Conservation (phyloP, 371 early-diverging fungal genomes). For the Capillidium rhysosporum region DNA sequence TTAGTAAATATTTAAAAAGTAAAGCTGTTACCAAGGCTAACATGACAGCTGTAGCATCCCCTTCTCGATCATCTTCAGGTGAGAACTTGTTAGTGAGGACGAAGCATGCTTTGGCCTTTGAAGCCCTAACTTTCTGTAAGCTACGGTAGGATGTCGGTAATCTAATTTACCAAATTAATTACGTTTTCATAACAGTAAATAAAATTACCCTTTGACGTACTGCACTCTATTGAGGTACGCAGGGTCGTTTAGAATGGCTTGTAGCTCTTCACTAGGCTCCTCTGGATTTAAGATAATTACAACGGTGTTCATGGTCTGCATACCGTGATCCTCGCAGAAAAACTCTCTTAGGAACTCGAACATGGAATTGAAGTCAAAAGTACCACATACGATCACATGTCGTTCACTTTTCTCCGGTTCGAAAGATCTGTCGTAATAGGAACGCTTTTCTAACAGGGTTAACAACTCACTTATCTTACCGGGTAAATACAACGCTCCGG, state of each 20-base stretch:
- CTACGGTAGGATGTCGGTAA: constrained; percentile 28
- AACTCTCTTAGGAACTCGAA: constrained; percentile 47
- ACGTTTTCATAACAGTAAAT: neutral
- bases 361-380: constrained; percentile 25
- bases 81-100: constrained; percentile 23
- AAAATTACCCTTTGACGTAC: constrained; percentile 29
- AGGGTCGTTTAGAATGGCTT: constrained; percentile 24
- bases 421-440: constrained; percentile 24
- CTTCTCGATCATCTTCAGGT: constrained; percentile 17
- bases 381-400: constrained; percentile 40
- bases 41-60: constrained; percentile 43
- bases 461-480: constrained; percentile 37
- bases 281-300: constrained; percentile 38
- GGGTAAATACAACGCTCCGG: constrained; percentile 44
- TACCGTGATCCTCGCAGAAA: constrained; percentile 44
- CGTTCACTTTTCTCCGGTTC: constrained; percentile 17
- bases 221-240: constrained; percentile 29
- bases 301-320: constrained; percentile 25
- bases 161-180: constrained; percentile 11
- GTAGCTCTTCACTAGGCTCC: constrained; percentile 28
- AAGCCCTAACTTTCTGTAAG: constrained; percentile 21
- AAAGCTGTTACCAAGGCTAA: constrained; percentile 19
- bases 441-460: constrained; percentile 23
- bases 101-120: constrained; percentile 29
- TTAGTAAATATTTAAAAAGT: neutral